Conservation (phyloP, 1,284 basidiomycete genomes). For the Ceratobasidium sp. region DNA sequence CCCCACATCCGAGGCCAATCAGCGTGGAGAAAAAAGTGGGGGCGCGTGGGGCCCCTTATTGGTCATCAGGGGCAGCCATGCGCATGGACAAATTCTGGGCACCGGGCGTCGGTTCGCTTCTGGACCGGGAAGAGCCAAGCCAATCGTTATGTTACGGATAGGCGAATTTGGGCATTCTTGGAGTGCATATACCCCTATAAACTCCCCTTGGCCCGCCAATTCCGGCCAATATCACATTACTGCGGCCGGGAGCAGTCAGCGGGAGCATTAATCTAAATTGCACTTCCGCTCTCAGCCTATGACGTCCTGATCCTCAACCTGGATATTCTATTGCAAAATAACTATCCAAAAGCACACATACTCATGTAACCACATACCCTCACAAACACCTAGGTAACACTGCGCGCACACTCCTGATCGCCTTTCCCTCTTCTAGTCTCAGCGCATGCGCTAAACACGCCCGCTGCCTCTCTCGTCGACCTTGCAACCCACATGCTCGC, state of each 20-base stretch:
- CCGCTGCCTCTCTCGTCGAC: slow-evolving; percentile 74
- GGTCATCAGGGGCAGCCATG: not conserved
- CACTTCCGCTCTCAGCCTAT: not conserved
- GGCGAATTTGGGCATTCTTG: not conserved
- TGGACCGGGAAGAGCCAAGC: not conserved
- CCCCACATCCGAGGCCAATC: slow-evolving; percentile 24
- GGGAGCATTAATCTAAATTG: not conserved
- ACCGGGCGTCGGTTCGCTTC: slow-evolving; percentile 21
- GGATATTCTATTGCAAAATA: not conserved
- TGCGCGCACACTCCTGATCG: slow-evolving; percentile 71
- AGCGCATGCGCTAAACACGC: slow-evolving; percentile 83
- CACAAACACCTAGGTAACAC: slow-evolving; percentile 81
- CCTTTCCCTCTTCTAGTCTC: slow-evolving; percentile 75
- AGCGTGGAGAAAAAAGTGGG: slow-evolving; percentile 1
- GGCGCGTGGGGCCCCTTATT: slow-evolving; percentile 2
- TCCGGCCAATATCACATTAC: not conserved
- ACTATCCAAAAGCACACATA: not conserved
- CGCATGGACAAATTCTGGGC: not conserved
- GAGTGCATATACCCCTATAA: slow-evolving; percentile 10
- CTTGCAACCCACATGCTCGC: slow-evolving; percentile 81
- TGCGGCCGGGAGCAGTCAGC: no score
- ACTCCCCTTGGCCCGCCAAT: not conserved
- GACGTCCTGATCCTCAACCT: not conserved
- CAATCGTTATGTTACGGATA: no score
- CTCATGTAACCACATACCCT: slow-evolving; percentile 12